phyloP scores from a whole-genome alignment of 2,329 filamentous ascomycete species.

The Fusarium concolor region DNA sequence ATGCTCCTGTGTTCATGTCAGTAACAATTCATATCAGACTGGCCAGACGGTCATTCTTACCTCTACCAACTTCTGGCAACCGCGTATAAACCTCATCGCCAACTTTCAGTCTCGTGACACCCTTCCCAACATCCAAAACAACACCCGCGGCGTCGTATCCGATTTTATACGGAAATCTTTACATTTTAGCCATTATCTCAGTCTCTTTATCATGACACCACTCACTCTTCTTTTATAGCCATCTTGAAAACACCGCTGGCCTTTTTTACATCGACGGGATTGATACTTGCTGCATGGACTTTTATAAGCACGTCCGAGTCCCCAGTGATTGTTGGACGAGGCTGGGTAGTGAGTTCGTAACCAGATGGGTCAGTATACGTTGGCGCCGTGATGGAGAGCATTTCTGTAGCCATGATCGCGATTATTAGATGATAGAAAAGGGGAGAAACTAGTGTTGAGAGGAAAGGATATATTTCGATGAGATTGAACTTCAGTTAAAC shows the following conservation, averaged over 20 bases:
- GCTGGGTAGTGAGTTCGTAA: rapidly evolving
- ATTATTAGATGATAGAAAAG: no score
- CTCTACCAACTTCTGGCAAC: background rate
- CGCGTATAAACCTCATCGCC: background rate
- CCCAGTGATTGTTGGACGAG: rapidly evolving
- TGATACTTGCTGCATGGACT: background rate
- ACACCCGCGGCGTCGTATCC: background rate
- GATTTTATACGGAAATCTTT: background rate
- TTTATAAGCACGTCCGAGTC: background rate
- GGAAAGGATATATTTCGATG: no score
- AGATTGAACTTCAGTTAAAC: background rate
- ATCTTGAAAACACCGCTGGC: background rate
- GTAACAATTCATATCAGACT: rapidly evolving
- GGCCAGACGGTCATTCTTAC: rapidly evolving
- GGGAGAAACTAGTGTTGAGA: no score
- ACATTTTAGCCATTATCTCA: rapidly evolving
- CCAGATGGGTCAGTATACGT: background rate
- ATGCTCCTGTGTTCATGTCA: background rate
- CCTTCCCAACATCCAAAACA: rapidly evolving
- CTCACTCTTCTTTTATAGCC: background rate
- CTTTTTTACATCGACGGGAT: background rate
- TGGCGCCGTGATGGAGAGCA: background rate
- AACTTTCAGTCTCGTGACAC: rapidly evolving
- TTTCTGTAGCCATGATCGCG: rapidly evolving
- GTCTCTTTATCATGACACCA: rapidly evolving